phyloP scores from a whole-genome alignment of 129 eudicot genomes.

The Dittrichia graveolens region DNA sequence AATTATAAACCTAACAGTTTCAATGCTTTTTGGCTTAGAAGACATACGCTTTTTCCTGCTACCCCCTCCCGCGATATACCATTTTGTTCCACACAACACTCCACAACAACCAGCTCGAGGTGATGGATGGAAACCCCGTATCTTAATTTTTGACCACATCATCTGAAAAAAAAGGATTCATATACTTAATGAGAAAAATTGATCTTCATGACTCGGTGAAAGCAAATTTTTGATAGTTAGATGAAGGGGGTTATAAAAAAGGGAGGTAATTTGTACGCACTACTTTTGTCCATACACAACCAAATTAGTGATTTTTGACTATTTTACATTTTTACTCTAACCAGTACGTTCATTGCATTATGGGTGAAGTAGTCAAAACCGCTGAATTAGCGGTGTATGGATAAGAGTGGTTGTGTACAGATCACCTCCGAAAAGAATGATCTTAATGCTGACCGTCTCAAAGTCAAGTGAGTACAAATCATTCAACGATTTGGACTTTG shows the following conservation, averaged over 20 bases:
- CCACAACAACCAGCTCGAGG: conserved; percentile 99
- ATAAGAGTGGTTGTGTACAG: too few relatives aligned
- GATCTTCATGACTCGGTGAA: neutral
- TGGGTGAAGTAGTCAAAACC: too few relatives aligned
- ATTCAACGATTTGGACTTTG: conserved; percentile 87
- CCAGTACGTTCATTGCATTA: too few relatives aligned
- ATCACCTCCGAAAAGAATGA: neutral
- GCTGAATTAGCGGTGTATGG: too few relatives aligned
- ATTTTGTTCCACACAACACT: conserved; percentile 86
- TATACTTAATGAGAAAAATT: conserved; percentile 3
- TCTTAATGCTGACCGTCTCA: conserved; percentile 65
- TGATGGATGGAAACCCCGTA: conserved; percentile 85
- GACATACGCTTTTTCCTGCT: conserved; percentile 80
- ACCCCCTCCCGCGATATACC: conserved; percentile 98
- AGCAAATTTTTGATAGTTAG: conserved; percentile 1
- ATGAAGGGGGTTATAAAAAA: neutral
- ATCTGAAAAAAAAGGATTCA: conserved; percentile 50
- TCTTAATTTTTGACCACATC: conserved; percentile 92
- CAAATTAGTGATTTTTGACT: too few relatives aligned
- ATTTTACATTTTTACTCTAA: too few relatives aligned
- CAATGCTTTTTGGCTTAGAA: conserved; percentile 4
- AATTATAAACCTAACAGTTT: neutral
- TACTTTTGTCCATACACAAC: too few relatives aligned
- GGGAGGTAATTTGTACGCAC: too few relatives aligned
- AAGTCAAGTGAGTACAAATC: conserved; percentile 91